Evolutionary conservation across 2,329 filamentous ascomycete genomes (phyloP).

Genomic region (Sarocladium strictum): DNA sequence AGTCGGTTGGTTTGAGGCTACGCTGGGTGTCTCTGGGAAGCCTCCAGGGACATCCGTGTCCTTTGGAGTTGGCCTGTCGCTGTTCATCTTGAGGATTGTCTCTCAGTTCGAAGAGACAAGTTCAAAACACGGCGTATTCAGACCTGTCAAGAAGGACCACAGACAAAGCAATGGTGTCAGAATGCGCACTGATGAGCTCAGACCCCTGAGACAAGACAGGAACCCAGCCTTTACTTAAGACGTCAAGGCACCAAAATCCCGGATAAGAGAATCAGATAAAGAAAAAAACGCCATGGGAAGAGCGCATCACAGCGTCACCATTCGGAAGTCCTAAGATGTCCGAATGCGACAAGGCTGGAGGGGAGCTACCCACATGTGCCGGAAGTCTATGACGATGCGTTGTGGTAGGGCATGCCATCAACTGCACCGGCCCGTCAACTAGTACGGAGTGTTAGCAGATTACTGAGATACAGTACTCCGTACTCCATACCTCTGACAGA

Average conservation of each 20-base stretch:
- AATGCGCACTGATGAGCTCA: neutral
- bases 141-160: neutral
- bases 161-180: neutral
- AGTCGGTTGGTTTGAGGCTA: conserved; percentile 8
- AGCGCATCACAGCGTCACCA: conserved; percentile 1
- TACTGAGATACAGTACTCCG: too few species aligned
- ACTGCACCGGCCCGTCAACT: neutral
- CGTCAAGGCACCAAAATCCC: neutral
- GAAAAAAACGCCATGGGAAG: neutral
- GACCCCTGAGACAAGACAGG: neutral
- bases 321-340: neutral
- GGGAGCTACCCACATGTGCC: neutral
- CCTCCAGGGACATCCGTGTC: conserved; percentile 26
- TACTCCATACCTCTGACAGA: too few species aligned
- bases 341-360: neutral
- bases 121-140: neutral
- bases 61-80: conserved; percentile 20
- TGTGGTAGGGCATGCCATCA: neutral
- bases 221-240: neutral
- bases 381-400: conserved; percentile 1
- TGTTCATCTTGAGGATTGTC: conserved; percentile 17
- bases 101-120: neutral
- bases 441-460: too few species aligned
- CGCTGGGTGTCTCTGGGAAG: conserved; percentile 23
- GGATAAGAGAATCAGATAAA: neutral